Percentiles rank a stretch among this genome's conserved stretches.
phyloP scores from a whole-genome alignment of 176 grass and related monocot species.

The Cymbopogon citratus region DNA sequence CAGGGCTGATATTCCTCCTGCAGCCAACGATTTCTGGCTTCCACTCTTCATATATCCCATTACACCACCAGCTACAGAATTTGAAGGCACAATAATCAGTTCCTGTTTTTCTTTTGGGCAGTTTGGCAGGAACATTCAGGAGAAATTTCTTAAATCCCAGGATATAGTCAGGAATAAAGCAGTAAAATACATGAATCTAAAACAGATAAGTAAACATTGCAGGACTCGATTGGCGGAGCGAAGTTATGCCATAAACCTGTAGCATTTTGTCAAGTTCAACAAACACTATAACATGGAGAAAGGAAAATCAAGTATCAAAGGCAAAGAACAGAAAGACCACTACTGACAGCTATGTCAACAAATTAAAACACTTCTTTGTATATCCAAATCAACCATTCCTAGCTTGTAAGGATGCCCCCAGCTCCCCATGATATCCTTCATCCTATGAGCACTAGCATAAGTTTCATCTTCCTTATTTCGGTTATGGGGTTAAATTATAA shows the following conservation, averaged over 20 bases:
- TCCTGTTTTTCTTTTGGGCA: neutral
- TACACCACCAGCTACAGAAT: slow-evolving; percentile 46
- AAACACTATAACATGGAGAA: neutral
- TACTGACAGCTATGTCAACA: no score
- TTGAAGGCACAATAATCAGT: neutral
- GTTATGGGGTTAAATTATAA: no score
- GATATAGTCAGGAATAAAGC: neutral
- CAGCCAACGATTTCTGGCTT: slow-evolving; percentile 71
- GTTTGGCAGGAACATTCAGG: neutral
- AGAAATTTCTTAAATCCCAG: neutral
- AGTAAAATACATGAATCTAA: neutral
- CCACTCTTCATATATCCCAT: slow-evolving; percentile 82
- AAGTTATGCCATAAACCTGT: neutral
- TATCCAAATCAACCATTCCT: neutral
- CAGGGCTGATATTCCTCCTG: slow-evolving; percentile 64
- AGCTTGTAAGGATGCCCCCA: no score
- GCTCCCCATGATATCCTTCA: no score
- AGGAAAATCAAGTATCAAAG: neutral
- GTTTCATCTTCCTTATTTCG: no score
- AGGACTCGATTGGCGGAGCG: neutral
- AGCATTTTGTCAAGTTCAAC: neutral
- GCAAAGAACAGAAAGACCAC: neutral
- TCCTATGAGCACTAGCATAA: no score
- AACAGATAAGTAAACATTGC: neutral
- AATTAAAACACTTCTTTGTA: neutral